Evolutionary conservation across 805 yeast genomes (phyloP), one percentile per base, ranked within the genome.

Genomic region (fission yeast (Schizosaccharomyces pombe)): DNA sequence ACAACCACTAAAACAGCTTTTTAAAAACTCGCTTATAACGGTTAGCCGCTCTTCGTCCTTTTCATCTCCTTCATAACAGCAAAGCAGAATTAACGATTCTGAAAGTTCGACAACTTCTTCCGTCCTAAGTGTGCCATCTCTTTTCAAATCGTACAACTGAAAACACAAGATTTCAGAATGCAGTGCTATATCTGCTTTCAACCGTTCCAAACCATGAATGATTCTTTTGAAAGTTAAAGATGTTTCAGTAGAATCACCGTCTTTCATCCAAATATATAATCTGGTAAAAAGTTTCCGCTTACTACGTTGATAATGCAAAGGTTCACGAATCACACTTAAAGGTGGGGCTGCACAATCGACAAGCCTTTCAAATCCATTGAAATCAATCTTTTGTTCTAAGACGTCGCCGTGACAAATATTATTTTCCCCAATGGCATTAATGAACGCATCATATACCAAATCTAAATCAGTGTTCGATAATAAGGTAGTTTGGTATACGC

Each of bases 401-500:
- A 65, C 63, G 6, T 70, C 75, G 58, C 56, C 70, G 62, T 58
- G 75, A 64, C 68, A 80, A 66, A 67, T 63, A 24, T 72, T 60
- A 3, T 75, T 71, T 16, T 85, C 71, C 63, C 80, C 79, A 30
- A 86, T 74, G 11, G 84, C 80, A 33, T 77, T 75, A 62, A 87
- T 85, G 65, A 79, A 89, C 43, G 91, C 70, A 62, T 91, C 97
- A 64, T 91, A 89, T 4, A 86, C 70, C 55, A 80, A 75, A 2
- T 85, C 77, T n/a, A 85, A 59, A 39, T 83, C 76, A 0, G 72
- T 78, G 28, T 67, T 70, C 3, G 72, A 64, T 31, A 89, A 67
- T 62, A 82, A 76, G 26, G 71, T 73, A 0, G 84, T 76, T 63
- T 80, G 79, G 37, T 93, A 89, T 55, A 89, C 69, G 65, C 85